These are phyloP conservation scores for Aspergillus affinis DNA, from an alignment of 495 filamentous ascomycete species.

Conservation along the genomic window DNA sequence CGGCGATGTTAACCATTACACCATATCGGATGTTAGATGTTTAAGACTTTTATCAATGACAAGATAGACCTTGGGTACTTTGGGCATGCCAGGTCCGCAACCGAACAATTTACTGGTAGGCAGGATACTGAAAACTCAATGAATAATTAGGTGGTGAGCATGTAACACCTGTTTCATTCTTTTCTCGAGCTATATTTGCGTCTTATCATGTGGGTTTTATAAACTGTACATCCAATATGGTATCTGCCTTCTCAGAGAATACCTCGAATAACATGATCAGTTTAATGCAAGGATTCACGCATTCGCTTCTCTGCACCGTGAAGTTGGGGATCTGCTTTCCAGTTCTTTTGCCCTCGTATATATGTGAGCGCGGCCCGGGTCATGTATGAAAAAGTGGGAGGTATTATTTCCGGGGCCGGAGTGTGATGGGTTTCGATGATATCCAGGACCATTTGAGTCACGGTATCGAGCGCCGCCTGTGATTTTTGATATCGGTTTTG, in stretches of 20 bases:
- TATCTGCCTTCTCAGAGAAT: neutral
- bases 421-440: neutral
- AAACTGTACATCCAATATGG: no score
- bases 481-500: neutral
- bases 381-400: neutral
- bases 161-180: no score
- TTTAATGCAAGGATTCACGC: neutral
- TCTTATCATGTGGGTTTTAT: neutral
- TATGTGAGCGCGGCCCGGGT: neutral
- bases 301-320: neutral
- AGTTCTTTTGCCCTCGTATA: neutral
- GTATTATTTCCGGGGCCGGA: neutral
- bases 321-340: neutral
- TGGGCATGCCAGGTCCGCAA: no score
- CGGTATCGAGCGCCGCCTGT: neutral
- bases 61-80: no score
- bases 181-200: no score
- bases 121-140: no score
- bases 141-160: no score
- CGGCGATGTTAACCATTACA: slow-evolving; percentile 36
- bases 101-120: no score
- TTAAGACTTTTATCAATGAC: no score
- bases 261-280: neutral
- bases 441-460: neutral
- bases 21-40: slow-evolving; percentile 25